phyloP scores from a whole-genome alignment of 441 rosid species.

The Mallotus repandus region DNA sequence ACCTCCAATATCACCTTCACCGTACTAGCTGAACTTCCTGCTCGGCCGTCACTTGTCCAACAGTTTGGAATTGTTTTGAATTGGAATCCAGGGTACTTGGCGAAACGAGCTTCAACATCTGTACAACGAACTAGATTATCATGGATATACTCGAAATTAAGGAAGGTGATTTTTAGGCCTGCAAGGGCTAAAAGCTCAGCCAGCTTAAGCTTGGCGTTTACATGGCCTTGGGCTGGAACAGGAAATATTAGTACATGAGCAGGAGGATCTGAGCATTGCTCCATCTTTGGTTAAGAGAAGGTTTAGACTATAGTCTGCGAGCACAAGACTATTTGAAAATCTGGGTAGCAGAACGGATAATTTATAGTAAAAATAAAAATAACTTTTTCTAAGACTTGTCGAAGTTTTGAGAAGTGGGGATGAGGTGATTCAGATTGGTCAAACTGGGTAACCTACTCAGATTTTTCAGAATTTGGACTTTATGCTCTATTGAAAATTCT shows the following conservation, averaged over 20 bases:
- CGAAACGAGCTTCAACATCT: constrained; percentile 20
- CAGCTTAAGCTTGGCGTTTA: constrained; percentile 46
- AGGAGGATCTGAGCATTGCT: neutral
- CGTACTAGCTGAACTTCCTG: neutral
- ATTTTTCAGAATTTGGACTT: no score
- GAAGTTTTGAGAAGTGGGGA: no score
- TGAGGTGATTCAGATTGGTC: no score
- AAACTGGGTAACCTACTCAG: no score
- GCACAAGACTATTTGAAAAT: no score
- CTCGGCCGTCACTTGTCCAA: neutral
- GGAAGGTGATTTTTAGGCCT: constrained; percentile 34
- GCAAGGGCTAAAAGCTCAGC: constrained; percentile 41
- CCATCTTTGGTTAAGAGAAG: neutral
- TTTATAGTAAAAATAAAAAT: no score
- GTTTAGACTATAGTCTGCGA: no score
- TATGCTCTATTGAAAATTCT: no score
- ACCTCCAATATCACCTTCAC: constrained; percentile 5
- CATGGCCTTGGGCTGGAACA: constrained; percentile 44
- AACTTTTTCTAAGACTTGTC: no score
- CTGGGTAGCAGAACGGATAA: no score
- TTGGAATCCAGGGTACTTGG: constrained; percentile 16
- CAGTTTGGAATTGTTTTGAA: constrained; percentile 11
- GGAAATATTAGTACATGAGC: constrained; percentile 55
- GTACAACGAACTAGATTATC: neutral
- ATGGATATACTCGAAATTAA: constrained; percentile 15